Evolutionary conservation across 257 asterid species (phyloP).

Genomic region (Solanum tarapatanum): DNA sequence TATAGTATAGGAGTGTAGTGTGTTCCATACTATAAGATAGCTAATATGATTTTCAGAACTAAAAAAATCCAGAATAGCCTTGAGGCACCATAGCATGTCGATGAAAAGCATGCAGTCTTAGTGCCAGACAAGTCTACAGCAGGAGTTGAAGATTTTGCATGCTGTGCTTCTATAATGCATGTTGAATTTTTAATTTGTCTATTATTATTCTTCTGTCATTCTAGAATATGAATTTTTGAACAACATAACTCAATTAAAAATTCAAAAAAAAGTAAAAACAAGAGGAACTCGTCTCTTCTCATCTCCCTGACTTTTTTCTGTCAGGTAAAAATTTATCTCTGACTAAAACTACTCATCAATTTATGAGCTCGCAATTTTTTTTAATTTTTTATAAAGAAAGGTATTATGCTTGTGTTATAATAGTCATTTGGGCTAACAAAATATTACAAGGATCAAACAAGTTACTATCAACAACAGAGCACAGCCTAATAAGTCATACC

Average conservation of each 20-base stretch:
- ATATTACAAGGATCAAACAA: background rate
- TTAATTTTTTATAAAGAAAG: background rate
- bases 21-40: background rate
- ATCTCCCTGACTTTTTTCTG: background rate
- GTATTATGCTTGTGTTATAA: background rate
- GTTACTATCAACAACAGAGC: background rate
- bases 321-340: background rate
- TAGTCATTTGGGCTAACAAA: background rate
- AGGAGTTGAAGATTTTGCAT: background rate
- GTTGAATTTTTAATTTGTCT: background rate
- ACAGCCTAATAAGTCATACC: constrained; percentile 33
- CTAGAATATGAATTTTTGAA: background rate
- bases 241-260: background rate
- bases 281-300: background rate
- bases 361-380: background rate
- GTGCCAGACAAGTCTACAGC: background rate
- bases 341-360: background rate
- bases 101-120: background rate
- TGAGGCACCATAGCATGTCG: background rate
- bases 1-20: background rate
- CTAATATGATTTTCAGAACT: background rate
- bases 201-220: background rate
- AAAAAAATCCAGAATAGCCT: background rate
- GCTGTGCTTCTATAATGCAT: background rate
- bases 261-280: background rate